Base-by-base conservation (phyloP, 257 asterid species). In the Paraleonurus japonicus region DNA sequence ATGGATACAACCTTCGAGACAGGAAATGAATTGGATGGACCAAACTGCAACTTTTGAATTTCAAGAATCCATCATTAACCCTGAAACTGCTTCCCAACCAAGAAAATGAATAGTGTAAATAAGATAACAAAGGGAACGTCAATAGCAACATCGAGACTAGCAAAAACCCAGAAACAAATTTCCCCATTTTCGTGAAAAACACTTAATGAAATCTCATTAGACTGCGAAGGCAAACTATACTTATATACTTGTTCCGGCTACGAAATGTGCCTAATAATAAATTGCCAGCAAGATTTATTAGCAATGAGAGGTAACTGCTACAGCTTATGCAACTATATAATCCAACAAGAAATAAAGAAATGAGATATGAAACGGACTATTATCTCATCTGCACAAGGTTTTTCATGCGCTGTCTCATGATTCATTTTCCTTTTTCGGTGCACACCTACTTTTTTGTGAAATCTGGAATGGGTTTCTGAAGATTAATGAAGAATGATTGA, bases 131-230 rank as follows among this genome's bases (percentile, higher is more conserved):
- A 50, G 79, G 63, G 53, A 66, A 54, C 47, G 65, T 19, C 65
- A 81, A 61, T 28, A 84, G 61, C 45, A 72, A 53, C 26, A 58
- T 3, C 65, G 82, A 70, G 6, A 63, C 24, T 17, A 82, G 54
- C 78, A 78, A 69, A 78, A 75, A 8, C 73, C 80, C 81, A 19
- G 41, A 74, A 75, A 62, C 65, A 16, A 73, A 48, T 51, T 70
- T 80, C 37, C 80, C 69, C 87, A 67, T 76, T 80, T 72, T 17
- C 66, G 48, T 63, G 35, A 28, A 74, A 54, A 73, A 8, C 15
- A 15, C 11, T 20, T 4, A 47, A 19, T 54, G 50, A 67, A 43
- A 68, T 43, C 35, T 24, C 71, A 45, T n/a, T 9, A 35, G 7
- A 19, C 13, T 51, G 24, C 33, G 41, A 43, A 26, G 41, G 23